These are phyloP conservation scores for Crucihimalaya himalaica DNA, from an alignment of 345 rosid genomes.

Conservation along the genomic window DNA sequence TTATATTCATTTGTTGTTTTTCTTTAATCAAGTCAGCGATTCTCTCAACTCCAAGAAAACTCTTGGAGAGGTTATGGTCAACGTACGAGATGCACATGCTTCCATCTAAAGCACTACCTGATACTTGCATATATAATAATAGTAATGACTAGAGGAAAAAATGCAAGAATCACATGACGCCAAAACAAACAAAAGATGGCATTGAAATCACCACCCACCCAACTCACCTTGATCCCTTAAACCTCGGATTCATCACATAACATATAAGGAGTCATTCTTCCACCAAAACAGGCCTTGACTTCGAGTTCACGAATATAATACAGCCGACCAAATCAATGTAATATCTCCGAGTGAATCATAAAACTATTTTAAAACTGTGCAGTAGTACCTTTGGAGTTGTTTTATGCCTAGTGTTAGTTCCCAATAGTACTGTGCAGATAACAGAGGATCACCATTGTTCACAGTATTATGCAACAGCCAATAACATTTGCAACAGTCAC, in stretches of 20 bases:
- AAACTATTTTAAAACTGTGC: constrained; percentile 18
- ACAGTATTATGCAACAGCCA: neutral
- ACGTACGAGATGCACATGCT: constrained; percentile 41
- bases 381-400: neutral
- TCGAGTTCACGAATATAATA: constrained; percentile 31
- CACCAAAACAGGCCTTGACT: constrained; percentile 35
- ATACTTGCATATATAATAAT: constrained; percentile 30
- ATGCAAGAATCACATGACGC: constrained; percentile 31
- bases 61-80: constrained; percentile 27
- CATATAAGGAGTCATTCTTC: neutral
- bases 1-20: constrained; percentile 22
- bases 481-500: constrained; percentile 2
- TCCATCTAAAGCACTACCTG: constrained; percentile 32
- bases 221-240: constrained; percentile 21
- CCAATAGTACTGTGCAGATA: neutral
- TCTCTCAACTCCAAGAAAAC: constrained; percentile 35
- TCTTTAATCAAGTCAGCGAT: constrained; percentile 34
- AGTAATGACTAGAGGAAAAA: constrained; percentile 17
- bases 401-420: neutral
- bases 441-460: constrained; percentile 6
- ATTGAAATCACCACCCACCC: constrained; percentile 23
- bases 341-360: constrained; percentile 39
- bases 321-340: constrained; percentile 53
- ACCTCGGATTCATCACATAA: constrained; percentile 32
- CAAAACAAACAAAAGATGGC: constrained; percentile 17